These are phyloP conservation scores for Tolypocladium cylindrosporum DNA, from an alignment of 2,329 filamentous ascomycete species.

Conservation along the genomic window DNA sequence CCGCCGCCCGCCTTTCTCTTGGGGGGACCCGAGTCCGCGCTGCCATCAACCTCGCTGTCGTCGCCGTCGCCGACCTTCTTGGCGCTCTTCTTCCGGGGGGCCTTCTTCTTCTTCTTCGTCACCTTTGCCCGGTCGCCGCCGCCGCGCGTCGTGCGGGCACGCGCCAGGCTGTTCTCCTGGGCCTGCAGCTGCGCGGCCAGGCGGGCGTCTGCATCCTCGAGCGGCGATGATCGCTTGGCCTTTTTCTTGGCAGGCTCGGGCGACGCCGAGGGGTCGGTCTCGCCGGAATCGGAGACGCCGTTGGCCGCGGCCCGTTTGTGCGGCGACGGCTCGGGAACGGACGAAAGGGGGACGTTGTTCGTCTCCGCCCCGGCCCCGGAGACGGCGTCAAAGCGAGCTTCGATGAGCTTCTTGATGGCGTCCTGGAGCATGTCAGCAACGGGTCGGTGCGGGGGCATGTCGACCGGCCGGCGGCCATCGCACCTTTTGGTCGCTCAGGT, in stretches of 20 bases:
- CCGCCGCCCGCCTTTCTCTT: slow-evolving; percentile 83
- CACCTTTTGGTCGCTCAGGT: slow-evolving; percentile 51
- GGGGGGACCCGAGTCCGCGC: slow-evolving; percentile 44
- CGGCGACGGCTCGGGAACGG: slow-evolving; percentile 19
- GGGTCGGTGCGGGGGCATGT: neutral
- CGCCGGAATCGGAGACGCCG: slow-evolving; percentile 25
- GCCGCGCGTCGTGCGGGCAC: slow-evolving; percentile 66
- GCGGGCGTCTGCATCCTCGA: slow-evolving; percentile 71
- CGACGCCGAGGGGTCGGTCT: slow-evolving; percentile 37
- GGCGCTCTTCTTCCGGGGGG: slow-evolving; percentile 60
- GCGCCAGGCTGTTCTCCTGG: slow-evolving; percentile 67
- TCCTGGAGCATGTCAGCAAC: slow-evolving; percentile 32
- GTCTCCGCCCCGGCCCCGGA: slow-evolving; percentile 41
- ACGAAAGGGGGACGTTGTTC: slow-evolving; percentile 29
- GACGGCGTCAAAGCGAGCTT: slow-evolving; percentile 63
- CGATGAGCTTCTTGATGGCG: slow-evolving; percentile 62
- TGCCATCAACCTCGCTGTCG: slow-evolving; percentile 65
- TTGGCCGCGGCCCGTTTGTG: slow-evolving; percentile 25
- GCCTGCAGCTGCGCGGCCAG: slow-evolving; percentile 84
- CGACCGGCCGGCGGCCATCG: neutral
- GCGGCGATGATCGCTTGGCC: slow-evolving; percentile 50
- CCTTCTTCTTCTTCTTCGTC: slow-evolving; percentile 60
- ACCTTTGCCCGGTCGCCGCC: slow-evolving; percentile 49
- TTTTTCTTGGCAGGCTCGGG: slow-evolving; percentile 49
- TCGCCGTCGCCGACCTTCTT: slow-evolving; percentile 70